Percentiles rank a stretch among this genome's conserved stretches.
These are phyloP conservation scores for Lasiodiplodia theobromae DNA, from an alignment of 2,329 filamentous ascomycete species.

Conservation along the genomic window DNA sequence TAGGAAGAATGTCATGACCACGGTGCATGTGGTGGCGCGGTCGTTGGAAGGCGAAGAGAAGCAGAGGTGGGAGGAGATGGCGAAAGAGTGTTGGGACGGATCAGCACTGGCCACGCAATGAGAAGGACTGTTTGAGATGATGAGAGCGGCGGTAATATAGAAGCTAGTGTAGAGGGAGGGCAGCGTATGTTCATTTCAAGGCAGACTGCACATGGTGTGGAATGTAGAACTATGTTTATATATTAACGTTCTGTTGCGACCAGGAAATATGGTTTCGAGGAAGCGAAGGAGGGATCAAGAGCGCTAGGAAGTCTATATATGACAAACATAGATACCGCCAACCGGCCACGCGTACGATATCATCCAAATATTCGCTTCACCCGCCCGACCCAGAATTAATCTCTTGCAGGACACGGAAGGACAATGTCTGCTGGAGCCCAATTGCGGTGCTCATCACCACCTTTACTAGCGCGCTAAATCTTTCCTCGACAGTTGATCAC, in stretches of 20 bases:
- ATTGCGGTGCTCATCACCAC: too few relatives aligned
- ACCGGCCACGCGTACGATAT: too few relatives aligned
- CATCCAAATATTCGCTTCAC: too few relatives aligned
- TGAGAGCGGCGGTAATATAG: background rate
- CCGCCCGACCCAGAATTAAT: too few relatives aligned
- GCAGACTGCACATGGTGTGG: background rate
- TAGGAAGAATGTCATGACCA: constrained; percentile 10
- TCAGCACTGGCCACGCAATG: background rate
- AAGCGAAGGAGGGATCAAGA: too few relatives aligned
- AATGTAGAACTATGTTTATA: background rate
- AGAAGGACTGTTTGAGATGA: background rate
- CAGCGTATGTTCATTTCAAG: background rate
- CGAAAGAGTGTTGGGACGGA: constrained; percentile 6
- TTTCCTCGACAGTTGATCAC: background rate
- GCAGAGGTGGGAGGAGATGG: constrained; percentile 6
- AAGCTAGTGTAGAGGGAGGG: background rate
- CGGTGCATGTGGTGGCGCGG: constrained; percentile 10
- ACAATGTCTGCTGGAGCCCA: too few relatives aligned
- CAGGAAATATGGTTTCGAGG: too few relatives aligned
- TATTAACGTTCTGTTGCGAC: too few relatives aligned
- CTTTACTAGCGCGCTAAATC: background rate
- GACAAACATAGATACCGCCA: too few relatives aligned
- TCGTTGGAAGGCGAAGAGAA: constrained; percentile 1
- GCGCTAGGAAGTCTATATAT: too few relatives aligned
- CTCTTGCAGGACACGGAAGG: too few relatives aligned